Evolutionary conservation across 495 filamentous ascomycete genomes (phyloP).

Genomic region (Tuber aestivum): DNA sequence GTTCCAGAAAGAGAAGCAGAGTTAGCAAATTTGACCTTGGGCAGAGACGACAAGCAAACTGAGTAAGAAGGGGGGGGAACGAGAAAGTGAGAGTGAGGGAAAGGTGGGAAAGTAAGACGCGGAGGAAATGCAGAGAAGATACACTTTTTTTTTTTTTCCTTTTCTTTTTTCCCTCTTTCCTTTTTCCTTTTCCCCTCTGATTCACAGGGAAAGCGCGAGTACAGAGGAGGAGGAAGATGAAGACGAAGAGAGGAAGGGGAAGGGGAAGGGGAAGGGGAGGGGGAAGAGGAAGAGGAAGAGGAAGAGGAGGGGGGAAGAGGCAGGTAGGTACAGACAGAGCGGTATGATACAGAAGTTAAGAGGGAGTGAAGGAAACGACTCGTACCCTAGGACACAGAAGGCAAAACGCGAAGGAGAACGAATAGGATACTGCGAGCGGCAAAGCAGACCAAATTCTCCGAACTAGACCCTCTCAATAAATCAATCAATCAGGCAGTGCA

Average conservation of each 20-base stretch:
- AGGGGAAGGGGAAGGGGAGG: too few species aligned
- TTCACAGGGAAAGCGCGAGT: neutral
- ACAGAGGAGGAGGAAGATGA: too few species aligned
- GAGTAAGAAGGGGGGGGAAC: neutral
- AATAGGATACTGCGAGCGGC: neutral
- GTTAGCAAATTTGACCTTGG: neutral
- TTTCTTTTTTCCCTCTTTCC: neutral
- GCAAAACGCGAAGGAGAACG: neutral
- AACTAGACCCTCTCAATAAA: neutral
- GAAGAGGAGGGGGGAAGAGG: neutral
- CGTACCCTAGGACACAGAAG: neutral
- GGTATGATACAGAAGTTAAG: neutral
- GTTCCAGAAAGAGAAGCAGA: slow-evolving; percentile 4
- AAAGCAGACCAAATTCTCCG: neutral
- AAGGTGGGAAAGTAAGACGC: neutral
- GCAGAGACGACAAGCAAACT: neutral
- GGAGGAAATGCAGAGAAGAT: slow-evolving; percentile 1
- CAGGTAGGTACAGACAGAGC: too few species aligned
- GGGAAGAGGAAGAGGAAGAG: neutral
- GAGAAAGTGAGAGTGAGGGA: neutral
- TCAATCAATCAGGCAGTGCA: slow-evolving; percentile 1
- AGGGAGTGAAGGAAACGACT: neutral
- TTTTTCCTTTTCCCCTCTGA: slow-evolving; percentile 1
- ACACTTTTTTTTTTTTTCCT: neutral
- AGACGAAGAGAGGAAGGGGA: too few species aligned